Conservation (phyloP, 2,329 filamentous ascomycete genomes). For the Ascochyta pisi region DNA sequence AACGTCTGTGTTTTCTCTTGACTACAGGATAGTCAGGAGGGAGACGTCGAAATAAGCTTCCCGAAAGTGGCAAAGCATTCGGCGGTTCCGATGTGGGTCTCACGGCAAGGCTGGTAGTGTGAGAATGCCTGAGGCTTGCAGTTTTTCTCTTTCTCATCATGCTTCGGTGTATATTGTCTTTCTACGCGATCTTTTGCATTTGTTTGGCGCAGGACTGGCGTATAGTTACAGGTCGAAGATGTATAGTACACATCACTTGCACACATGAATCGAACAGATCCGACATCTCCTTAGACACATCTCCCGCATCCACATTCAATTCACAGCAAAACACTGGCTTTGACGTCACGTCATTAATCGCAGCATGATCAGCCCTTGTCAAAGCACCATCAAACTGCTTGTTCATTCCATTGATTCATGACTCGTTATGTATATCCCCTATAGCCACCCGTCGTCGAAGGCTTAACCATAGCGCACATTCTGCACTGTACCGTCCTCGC, state of each 20-base stretch:
- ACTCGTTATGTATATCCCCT: neutral
- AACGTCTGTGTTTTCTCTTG: neutral
- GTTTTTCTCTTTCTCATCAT: neutral
- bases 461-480: constrained; percentile 56
- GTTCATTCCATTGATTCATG: neutral
- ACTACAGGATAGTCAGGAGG: neutral
- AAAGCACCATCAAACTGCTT: neutral
- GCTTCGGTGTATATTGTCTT: neutral
- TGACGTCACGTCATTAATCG: no score
- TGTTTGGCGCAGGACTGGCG: neutral
- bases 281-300: no score
- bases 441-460: no score
- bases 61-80: constrained; percentile 22
- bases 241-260: neutral
- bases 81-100: constrained; percentile 17
- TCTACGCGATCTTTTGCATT: neutral
- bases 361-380: neutral
- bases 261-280: neutral
- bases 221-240: neutral
- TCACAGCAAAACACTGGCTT: no score
- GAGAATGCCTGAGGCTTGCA: constrained; percentile 4
- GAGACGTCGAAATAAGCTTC: constrained; percentile 25
- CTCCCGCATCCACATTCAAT: no score
- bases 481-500: constrained; percentile 56
- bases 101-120: neutral